Evolutionary conservation across 805 yeast genomes (phyloP).

Genomic region (Teunomyces tritomae): DNA sequence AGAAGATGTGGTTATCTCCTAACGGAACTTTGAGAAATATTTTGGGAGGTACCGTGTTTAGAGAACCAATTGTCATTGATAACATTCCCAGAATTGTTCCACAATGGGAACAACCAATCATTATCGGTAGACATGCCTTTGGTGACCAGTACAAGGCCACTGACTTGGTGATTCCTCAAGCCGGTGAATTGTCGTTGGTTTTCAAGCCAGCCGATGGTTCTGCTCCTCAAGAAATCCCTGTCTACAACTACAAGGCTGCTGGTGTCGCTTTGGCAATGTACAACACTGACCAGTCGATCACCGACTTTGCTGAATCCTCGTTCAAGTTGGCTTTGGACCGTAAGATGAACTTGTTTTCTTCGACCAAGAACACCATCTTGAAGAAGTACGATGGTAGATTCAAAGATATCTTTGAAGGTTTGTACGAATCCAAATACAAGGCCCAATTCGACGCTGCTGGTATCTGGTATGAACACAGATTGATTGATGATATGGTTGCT

Average conservation of each 20-base stretch:
- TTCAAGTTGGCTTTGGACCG: slow-evolving; percentile 70
- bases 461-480: slow-evolving; percentile 74
- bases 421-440: slow-evolving; percentile 59
- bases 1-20: slow-evolving; percentile 84
- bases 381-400: slow-evolving; percentile 81
- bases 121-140: slow-evolving; percentile 83
- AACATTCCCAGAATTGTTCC: slow-evolving; percentile 76
- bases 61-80: slow-evolving; percentile 80
- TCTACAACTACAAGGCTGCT: slow-evolving; percentile 59
- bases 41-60: slow-evolving; percentile 78
- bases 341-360: slow-evolving; percentile 61
- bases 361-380: slow-evolving; percentile 79
- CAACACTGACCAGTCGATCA: slow-evolving; percentile 75
- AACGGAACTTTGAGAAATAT: slow-evolving; percentile 83
- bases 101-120: slow-evolving; percentile 78
- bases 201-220: slow-evolving; percentile 64
- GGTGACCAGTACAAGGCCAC: slow-evolving; percentile 86
- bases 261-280: slow-evolving; percentile 85
- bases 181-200: slow-evolving; percentile 65
- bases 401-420: slow-evolving; percentile 72
- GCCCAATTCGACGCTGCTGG: slow-evolving; percentile 56
- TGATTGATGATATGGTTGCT: slow-evolving; percentile 86
- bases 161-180: slow-evolving; percentile 62
- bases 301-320: slow-evolving; percentile 76
- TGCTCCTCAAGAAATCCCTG: slow-evolving; percentile 45